phyloP scores from a whole-genome alignment of 2,329 filamentous ascomycete genomes.

The Diplodia scrobiculata region DNA sequence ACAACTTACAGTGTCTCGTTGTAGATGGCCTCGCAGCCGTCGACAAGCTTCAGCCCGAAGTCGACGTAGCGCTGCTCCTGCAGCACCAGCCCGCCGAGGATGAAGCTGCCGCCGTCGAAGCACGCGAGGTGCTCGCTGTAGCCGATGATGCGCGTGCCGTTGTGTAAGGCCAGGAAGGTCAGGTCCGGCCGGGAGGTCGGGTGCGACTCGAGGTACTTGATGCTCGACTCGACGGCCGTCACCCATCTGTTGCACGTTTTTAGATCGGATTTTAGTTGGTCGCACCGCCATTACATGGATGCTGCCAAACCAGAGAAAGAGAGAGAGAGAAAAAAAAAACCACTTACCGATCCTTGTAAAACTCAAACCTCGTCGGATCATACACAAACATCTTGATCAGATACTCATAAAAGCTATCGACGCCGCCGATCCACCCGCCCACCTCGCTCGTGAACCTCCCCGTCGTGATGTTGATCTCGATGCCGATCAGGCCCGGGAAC shows the following conservation, averaged over 20 bases:
- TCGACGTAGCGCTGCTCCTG: conserved; percentile 66
- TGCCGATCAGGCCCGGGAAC: conserved; percentile 75
- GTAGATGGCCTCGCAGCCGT: conserved; percentile 76
- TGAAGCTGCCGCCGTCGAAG: conserved; percentile 82
- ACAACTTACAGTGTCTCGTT: conserved; percentile 50
- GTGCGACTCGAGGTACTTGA: conserved; percentile 70
- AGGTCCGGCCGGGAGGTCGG: conserved; percentile 68
- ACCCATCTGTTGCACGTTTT: conserved; percentile 58
- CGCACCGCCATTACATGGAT: too few relatives aligned
- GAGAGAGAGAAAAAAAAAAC: conserved; percentile 48
- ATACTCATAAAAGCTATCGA: conserved; percentile 85
- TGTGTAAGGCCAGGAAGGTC: conserved; percentile 67
- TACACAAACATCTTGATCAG: conserved; percentile 90
- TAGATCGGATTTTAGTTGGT: too few relatives aligned
- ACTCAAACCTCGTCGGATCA: conserved; percentile 63
- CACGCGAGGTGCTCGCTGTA: conserved; percentile 64
- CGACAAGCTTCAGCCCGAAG: conserved; percentile 71
- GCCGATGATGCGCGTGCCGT: conserved; percentile 47
- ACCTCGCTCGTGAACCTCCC: conserved; percentile 67
- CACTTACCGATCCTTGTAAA: conserved; percentile 63
- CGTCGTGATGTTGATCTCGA: conserved; percentile 63
- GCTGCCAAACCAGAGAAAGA: too few relatives aligned
- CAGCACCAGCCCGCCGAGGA: conserved; percentile 75
- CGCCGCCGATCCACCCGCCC: conserved; percentile 77
- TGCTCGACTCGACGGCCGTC: conserved; percentile 72